Evolutionary conservation across 2,329 filamentous ascomycete genomes (phyloP), one percentile per base, ranked within the genome.

Genomic region (Neonectria hederae): DNA sequence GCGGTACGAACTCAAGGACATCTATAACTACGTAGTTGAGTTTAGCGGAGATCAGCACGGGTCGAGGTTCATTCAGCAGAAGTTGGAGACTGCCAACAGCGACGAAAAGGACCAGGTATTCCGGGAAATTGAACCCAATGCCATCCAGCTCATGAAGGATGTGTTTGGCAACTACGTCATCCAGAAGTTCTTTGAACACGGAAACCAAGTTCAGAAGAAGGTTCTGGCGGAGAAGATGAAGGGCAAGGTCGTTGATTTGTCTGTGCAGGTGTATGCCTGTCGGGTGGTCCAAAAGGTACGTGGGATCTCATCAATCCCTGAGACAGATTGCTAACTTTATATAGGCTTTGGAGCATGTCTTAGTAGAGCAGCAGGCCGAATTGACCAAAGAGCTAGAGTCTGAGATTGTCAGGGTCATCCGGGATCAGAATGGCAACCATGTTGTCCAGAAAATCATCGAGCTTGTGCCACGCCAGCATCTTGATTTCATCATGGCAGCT

Each of bases 101-200:
- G 96, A 98, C 65, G 95, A 97, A 75, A 98, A 97, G 79, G 93
- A 97, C 32, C 90, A 90, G 60, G 87, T 98, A 0, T 98, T 97
- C 82, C 84, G 86, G 0, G 96, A 98, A 78, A 93, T 99, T 49
- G 87, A 92, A 71, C 87, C 89, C 1, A 96, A 99, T 70, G 89
- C 91, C 1, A 79, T 97, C 30, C 93, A 95, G 74, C 83, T 99
- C 52, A 97, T 97, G 93, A 95, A 91, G 49, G 96, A 98, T 77
- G 91, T 98, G 0, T 99, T 97, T 75, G 96, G 96, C 58, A 99
- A 99, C 78, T 99, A 98, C 75, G 96, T 99, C 38, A 94, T 98
- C 42, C 96, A 99, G 75, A 98, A 97, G 77, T 90, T 98, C 76
- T 97, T 98, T 67, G 95, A 98, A 77, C 93, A 98, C 77, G 95